Conservation (phyloP, 2,329 filamentous ascomycete genomes). For the Tolypocladium guangdongense region DNA sequence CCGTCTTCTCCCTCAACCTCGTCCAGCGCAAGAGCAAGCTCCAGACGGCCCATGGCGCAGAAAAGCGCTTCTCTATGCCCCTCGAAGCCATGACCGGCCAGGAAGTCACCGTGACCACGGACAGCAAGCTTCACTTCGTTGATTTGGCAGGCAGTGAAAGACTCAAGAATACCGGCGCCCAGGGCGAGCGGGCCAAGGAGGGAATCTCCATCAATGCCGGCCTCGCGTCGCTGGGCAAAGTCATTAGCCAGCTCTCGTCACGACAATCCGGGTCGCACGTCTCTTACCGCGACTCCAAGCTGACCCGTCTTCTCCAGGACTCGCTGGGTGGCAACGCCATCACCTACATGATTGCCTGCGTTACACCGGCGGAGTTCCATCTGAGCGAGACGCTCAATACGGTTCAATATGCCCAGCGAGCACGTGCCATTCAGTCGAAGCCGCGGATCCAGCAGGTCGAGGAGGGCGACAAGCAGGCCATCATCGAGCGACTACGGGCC, state of each 20-base stretch:
- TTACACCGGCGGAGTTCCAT: conserved; percentile 94
- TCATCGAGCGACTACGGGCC: conserved; percentile 87
- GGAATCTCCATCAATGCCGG: conserved; percentile 98
- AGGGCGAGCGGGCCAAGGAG: conserved; percentile 87
- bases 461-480: conserved; percentile 84
- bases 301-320: conserved; percentile 90
- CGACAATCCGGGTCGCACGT: conserved; percentile 81
- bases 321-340: conserved; percentile 94
- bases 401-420: conserved; percentile 91
- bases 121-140: conserved; percentile 98
- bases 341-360: conserved; percentile 98
- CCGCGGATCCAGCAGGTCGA: conserved; percentile 91
- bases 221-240: conserved; percentile 87
- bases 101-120: conserved; percentile 67
- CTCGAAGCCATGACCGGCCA: conserved; percentile 62
- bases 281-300: conserved; percentile 94
- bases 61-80: conserved; percentile 83
- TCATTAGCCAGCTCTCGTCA: conserved; percentile 94
- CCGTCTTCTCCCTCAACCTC: conserved; percentile 91
- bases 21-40: conserved; percentile 66
- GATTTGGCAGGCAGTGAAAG: conserved; percentile 95
- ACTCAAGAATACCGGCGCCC: conserved; percentile 92
- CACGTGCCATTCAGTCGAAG: conserved; percentile 93
- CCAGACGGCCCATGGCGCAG: conserved; percentile 42
- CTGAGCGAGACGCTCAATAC: conserved; percentile 96